These are phyloP conservation scores for Phytophthora constricta DNA, from an alignment of 352 stramenopile genomes.

Conservation along the genomic window DNA sequence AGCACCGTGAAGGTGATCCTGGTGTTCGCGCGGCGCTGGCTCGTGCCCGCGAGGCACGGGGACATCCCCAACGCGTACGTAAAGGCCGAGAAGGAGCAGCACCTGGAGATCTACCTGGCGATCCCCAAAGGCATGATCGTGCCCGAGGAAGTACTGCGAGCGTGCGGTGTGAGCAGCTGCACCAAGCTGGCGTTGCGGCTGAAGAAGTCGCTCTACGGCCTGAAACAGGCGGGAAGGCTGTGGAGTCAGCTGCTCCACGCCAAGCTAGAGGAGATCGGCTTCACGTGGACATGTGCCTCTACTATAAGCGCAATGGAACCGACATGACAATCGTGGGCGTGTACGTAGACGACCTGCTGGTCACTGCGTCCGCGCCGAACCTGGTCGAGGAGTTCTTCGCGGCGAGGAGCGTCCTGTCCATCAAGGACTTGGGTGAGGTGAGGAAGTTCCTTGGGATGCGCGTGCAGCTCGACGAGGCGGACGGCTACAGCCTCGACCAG, in stretches of 20 bases:
- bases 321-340: conserved; percentile 17
- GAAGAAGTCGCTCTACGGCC: background rate
- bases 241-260: conserved; percentile 6
- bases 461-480: too few species aligned
- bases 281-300: background rate
- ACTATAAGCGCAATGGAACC: background rate
- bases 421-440: conserved; percentile 38
- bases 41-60: conserved; percentile 20
- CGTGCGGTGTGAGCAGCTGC: background rate
- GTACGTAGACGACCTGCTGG: conserved; percentile 47
- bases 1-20: conserved; percentile 15
- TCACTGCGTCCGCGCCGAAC: conserved; percentile 9
- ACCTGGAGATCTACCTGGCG: conserved; percentile 29
- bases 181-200: background rate
- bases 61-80: conserved; percentile 43
- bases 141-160: background rate
- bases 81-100: conserved; percentile 20
- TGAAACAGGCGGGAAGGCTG: background rate
- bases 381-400: conserved; percentile 11
- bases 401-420: conserved; percentile 15
- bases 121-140: conserved; percentile 13
- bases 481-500: too few species aligned
- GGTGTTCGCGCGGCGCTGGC: conserved; percentile 10
- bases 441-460: conserved; percentile 43
- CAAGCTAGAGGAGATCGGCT: conserved; percentile 2